Conservation (phyloP, 2,329 filamentous ascomycete genomes). For the Penicillium freii region DNA sequence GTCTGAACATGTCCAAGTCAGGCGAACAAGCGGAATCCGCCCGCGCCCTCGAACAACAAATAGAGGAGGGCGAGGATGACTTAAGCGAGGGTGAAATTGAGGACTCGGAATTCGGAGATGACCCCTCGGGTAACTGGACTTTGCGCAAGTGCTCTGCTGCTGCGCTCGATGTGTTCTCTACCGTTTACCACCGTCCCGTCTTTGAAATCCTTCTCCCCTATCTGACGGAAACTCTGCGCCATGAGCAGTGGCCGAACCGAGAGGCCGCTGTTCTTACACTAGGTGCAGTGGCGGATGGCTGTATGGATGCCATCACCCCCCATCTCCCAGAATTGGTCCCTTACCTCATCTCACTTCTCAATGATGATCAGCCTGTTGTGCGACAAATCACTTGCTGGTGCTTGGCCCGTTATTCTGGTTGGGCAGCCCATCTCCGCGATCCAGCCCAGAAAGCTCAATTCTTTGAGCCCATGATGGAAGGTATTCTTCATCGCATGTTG, state of each 20-base stretch:
- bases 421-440: constrained; percentile 76
- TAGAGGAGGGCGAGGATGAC: constrained; percentile 59
- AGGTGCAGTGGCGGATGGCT: constrained; percentile 92
- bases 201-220: constrained; percentile 93
- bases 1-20: constrained; percentile 55
- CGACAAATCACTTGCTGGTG: constrained; percentile 98
- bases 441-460: constrained; percentile 67
- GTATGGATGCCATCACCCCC: constrained; percentile 82
- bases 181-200: constrained; percentile 81
- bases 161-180: constrained; percentile 88
- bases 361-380: constrained; percentile 84
- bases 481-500: constrained; percentile 89
- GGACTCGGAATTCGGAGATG: constrained; percentile 68
- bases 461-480: constrained; percentile 97
- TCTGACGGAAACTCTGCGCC: constrained; percentile 81
- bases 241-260: constrained; percentile 84
- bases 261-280: constrained; percentile 93
- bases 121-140: constrained; percentile 92
- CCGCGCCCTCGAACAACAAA: constrained; percentile 49
- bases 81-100: constrained; percentile 83
- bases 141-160: constrained; percentile 95
- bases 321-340: constrained; percentile 88
- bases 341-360: constrained; percentile 81
- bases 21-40: constrained; percentile 35
- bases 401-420: constrained; percentile 85